Conservation (phyloP, 192 early-diverging fungal species). For the Allomyces javanicus region DNA sequence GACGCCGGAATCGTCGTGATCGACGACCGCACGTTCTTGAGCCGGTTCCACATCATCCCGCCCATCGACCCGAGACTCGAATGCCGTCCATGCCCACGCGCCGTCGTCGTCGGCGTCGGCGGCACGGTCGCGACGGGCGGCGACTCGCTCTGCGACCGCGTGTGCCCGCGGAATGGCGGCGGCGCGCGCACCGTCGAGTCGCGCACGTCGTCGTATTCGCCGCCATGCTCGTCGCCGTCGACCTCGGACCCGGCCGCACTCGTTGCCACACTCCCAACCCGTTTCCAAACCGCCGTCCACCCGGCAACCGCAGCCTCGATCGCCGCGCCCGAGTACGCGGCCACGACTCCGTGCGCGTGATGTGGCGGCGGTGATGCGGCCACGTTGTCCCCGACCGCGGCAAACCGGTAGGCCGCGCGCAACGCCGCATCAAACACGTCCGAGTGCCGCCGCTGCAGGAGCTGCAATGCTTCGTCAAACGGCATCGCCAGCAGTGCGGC, state of each 20-base stretch:
- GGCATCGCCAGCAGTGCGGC: neutral
- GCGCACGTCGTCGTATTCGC: neutral
- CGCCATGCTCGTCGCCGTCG: too few relatives aligned
- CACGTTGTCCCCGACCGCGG: neutral
- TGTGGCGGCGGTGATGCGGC: neutral
- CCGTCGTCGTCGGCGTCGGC: neutral
- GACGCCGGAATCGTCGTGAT: too few relatives aligned
- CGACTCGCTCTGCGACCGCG: neutral
- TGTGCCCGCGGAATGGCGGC: neutral
- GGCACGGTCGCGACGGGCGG: neutral
- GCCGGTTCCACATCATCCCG: neutral
- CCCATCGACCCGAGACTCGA: neutral
- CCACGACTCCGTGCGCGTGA: neutral
- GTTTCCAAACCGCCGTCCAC: neutral
- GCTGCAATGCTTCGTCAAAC: neutral
- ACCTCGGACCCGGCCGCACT: too few relatives aligned
- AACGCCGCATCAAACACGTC: neutral
- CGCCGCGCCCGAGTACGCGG: neutral
- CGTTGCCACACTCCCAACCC: neutral
- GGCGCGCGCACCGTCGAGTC: neutral
- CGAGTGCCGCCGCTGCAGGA: neutral
- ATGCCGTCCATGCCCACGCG: neutral
- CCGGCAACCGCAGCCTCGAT: neutral
- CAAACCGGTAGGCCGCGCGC: neutral
- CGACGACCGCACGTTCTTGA: neutral